Evolutionary conservation across 768 basidiomycete species (phyloP).

Genomic region (Suillus ampliporus): DNA sequence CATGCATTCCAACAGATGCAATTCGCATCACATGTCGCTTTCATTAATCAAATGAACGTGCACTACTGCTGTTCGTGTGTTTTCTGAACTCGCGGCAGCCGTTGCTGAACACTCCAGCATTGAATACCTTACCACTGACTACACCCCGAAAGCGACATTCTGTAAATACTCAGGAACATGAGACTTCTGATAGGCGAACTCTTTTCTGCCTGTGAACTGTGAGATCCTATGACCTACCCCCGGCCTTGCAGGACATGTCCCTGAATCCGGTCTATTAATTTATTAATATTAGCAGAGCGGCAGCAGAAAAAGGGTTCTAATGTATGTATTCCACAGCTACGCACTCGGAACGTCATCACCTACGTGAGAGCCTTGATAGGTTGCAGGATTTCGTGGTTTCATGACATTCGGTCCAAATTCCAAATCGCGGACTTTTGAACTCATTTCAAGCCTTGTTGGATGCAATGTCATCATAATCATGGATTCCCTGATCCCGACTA

Average conservation of each 20-base stretch:
- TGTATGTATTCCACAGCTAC: not conserved
- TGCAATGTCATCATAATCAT: not conserved
- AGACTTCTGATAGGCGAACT: not conserved
- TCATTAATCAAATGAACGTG: not conserved
- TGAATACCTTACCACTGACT: too few species aligned
- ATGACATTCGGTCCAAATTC: not conserved
- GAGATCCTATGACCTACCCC: not conserved
- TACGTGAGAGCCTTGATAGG: not conserved
- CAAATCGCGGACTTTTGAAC: not conserved
- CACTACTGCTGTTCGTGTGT: not conserved
- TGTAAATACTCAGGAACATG: not conserved
- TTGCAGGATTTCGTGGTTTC: not conserved
- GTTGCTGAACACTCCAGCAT: too few species aligned
- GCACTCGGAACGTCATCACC: not conserved
- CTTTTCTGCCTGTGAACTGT: not conserved
- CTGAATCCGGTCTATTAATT: not conserved
- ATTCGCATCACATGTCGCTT: not conserved
- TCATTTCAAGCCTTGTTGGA: not conserved
- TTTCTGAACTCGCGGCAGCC: not conserved
- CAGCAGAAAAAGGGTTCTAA: too few species aligned
- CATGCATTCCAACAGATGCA: not conserved
- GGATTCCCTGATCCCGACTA: not conserved
- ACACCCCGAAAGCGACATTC: not conserved
- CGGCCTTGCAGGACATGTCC: not conserved
- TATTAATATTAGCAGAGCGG: not conserved